A percentile compares a stretch with the other conserved stretches of the same genome.
phyloP scores from a whole-genome alignment of 306 rosid species.

The Citrullus amarus region DNA sequence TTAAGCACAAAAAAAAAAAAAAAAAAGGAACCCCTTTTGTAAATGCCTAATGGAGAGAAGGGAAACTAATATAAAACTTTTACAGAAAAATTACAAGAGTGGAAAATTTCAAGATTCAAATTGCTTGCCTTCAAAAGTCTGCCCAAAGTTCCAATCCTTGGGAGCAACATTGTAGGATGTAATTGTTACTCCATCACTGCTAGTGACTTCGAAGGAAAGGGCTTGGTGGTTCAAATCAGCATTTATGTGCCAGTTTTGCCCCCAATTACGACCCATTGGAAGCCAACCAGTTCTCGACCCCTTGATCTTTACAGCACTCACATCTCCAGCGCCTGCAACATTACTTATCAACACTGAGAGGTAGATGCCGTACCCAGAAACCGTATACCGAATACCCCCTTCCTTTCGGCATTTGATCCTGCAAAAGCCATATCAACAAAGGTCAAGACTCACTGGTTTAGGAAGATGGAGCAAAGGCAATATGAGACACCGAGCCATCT shows the following conservation, averaged over 20 bases:
- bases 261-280: conserved; percentile 95
- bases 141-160: conserved; percentile 78
- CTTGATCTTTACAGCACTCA: conserved; percentile 59
- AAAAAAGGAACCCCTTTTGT: background rate
- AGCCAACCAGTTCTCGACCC: conserved; percentile 97
- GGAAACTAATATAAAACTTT: background rate
- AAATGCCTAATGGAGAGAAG: background rate
- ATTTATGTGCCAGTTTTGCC: conserved; percentile 90
- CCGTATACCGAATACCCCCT: conserved; percentile 65
- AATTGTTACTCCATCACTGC: conserved; percentile 54
- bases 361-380: conserved; percentile 66
- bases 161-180: conserved; percentile 77
- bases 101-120: conserved; percentile 31
- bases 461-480: background rate
- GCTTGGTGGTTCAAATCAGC: conserved; percentile 76
- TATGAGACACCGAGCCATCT: background rate
- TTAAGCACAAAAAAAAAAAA: background rate
- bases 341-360: conserved; percentile 72
- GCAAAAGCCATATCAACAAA: conserved; percentile 10
- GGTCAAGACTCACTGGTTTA: background rate
- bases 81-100: background rate
- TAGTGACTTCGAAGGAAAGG: conserved; percentile 71
- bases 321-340: conserved; percentile 84
- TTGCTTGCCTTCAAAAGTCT: conserved; percentile 91
- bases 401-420: conserved; percentile 89